Percentiles rank a stretch among this genome's conserved stretches.
Evolutionary conservation across 208 protist genomes (phyloP).

Genomic region (Herpetomonas muscarum): DNA sequence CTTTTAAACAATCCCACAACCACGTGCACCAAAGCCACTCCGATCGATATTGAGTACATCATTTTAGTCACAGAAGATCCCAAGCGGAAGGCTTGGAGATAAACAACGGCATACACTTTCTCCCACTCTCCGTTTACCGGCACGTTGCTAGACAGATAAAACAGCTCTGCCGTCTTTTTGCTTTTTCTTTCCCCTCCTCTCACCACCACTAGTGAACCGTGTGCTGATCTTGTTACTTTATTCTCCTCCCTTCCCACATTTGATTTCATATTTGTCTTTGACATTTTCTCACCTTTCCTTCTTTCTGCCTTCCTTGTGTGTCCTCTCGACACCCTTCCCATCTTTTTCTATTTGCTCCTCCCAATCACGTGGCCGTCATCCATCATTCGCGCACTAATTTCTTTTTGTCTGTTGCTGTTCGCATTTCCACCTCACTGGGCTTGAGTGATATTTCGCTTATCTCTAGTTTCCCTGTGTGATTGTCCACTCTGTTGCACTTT

Average conservation of each 20-base stretch:
- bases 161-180: no score
- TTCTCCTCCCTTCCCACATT: not conserved
- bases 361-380: not conserved
- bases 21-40: no score
- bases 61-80: no score
- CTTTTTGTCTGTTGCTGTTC: no score
- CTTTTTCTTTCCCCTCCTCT: conserved; percentile 7
- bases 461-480: no score
- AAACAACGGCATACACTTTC: no score
- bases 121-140: not conserved
- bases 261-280: not conserved
- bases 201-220: conserved; percentile 1
- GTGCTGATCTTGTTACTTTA: conserved; percentile 10
- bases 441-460: no score
- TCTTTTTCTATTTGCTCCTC: not conserved
- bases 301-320: conserved; percentile 5
- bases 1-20: no score
- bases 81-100: no score
- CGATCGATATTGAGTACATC: no score
- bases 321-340: not conserved
- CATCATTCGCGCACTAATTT: not conserved
- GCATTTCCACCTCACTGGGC: no score
- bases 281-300: not conserved
- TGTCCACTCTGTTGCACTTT: no score
- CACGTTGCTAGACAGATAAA: not conserved